A percentile compares a stretch with the other conserved stretches of the same genome.
These are phyloP conservation scores for Epipyxis sp. DNA, from an alignment of 108 stramenopile genomes.

Conservation along the genomic window DNA sequence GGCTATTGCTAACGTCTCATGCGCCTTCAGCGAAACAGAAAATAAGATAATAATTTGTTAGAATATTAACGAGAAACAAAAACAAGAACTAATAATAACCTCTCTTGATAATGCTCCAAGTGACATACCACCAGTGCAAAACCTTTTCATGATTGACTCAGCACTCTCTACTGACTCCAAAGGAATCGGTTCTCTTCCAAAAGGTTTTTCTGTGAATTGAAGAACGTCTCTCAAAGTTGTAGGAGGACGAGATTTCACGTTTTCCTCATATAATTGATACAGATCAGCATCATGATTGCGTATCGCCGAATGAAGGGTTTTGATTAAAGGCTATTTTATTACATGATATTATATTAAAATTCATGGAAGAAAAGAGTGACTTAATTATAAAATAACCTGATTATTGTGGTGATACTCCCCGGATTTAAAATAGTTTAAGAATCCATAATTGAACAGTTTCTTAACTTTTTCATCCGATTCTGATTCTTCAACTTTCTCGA, in stretches of 20 bases:
- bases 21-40: too few relatives aligned
- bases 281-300: constrained; percentile 38
- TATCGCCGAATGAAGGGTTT: background rate
- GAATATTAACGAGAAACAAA: too few relatives aligned
- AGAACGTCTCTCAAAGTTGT: constrained; percentile 44
- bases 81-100: too few relatives aligned
- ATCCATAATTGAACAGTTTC: constrained; percentile 52
- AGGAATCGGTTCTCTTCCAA: constrained; percentile 30
- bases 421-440: constrained; percentile 37
- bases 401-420: constrained; percentile 55
- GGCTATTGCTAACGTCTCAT: constrained; percentile 51
- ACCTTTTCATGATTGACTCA: constrained; percentile 45
- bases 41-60: too few relatives aligned
- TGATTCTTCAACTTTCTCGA: constrained; percentile 23
- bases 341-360: too few relatives aligned
- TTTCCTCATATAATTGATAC: constrained; percentile 43
- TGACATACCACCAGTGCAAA: constrained; percentile 50
- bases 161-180: constrained; percentile 44
- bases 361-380: too few relatives aligned
- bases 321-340: background rate
- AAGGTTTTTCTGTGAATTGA: constrained; percentile 20
- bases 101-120: constrained; percentile 43
- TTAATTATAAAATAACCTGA: too few relatives aligned
- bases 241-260: constrained; percentile 36
- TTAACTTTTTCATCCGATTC: background rate